Base-by-base conservation (phyloP, 768 basidiomycete genomes). In the Piloderma croceum region DNA sequence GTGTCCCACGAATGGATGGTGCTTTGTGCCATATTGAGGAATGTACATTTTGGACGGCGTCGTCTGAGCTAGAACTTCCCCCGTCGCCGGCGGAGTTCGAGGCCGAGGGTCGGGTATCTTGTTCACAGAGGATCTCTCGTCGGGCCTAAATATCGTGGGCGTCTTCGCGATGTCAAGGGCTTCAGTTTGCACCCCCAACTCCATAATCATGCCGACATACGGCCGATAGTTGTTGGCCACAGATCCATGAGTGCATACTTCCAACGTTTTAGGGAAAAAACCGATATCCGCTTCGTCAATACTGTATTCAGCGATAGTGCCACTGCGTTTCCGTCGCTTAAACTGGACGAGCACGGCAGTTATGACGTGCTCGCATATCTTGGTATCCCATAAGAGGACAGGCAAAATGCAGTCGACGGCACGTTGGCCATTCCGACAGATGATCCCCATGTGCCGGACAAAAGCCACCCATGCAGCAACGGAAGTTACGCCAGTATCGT, bases 391-490 rank as follows among this genome's bases (percentile, higher is more conserved):
- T 17, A 62, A 40, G 12, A 60, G 44, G 21, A 62, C 36, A 12
- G 61, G 62, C 9, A 63, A 34, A 38, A 54, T 41, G 36, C 53
- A 31, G 47, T 64, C 54, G 12, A 59, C 44, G 24, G 34, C n/a
- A 3, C 34, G 11, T 24, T 57, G 45, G 11, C 23, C 22, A 21
- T 38, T 11, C 15, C 42, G 38, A 27, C 52, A 45, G 17, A 56
- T 49, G 31, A 58, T 46, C 3, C 56, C 60, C 49, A 53, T 52
- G 19, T 47, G 47, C 33, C 62, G 51, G 24, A 51, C 24, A 31
- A 62, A 55, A 12, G 53, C 55, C 4, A 42, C 46, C 33, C 44
- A 45, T 12, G 49, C 48, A 19, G 43, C 45, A 6, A 41, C 32
- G 17, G 51, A 31, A 17, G 47, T 52, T 27, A 48, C 33, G 5